Percentiles rank a stretch among this genome's conserved stretches.
Conservation (phyloP, 768 basidiomycete species). For the Russula earlei region DNA sequence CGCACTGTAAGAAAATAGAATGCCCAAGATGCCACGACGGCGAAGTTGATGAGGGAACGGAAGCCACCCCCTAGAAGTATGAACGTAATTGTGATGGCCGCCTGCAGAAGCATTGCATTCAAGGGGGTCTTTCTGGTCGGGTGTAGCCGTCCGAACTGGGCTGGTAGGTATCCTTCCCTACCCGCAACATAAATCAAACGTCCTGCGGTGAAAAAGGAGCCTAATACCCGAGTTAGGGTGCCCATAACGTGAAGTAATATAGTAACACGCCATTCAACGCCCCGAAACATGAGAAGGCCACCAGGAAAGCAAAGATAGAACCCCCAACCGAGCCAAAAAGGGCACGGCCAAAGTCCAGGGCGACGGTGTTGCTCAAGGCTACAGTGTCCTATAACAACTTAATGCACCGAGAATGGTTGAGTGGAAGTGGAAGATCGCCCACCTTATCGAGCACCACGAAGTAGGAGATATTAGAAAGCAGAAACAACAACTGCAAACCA, state of each 20-base stretch:
- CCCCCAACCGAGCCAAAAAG: conserved; percentile 85
- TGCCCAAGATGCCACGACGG: conserved; percentile 78
- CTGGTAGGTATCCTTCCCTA: conserved; percentile 79
- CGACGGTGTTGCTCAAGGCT: conserved; percentile 75
- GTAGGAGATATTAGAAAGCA: conserved; percentile 81
- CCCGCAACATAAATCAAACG: conserved; percentile 85
- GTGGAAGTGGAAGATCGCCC: conserved; percentile 2
- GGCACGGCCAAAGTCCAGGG: conserved; percentile 84
- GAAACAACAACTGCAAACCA: conserved; percentile 51
- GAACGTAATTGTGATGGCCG: conserved; percentile 63
- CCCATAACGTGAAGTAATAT: neutral
- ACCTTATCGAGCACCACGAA: conserved; percentile 89
- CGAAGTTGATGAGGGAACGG: conserved; percentile 80
- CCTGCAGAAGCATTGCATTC: conserved; percentile 79
- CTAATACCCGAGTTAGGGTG: conserved; percentile 28
- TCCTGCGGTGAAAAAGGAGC: conserved; percentile 66
- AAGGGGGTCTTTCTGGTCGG: conserved; percentile 70
- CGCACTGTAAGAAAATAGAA: conserved; percentile 80
- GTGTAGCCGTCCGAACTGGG: conserved; percentile 73
- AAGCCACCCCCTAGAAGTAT: conserved; percentile 86
- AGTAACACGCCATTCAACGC: conserved; percentile 69
- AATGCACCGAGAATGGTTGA: neutral
- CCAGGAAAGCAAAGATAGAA: conserved; percentile 78
- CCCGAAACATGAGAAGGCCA: conserved; percentile 92
- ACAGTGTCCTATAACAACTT: conserved; percentile 41